Evolutionary conservation across 1,284 basidiomycete genomes (phyloP), one percentile per base, ranked within the genome.

Genomic region (Xerocomus nothofagi): DNA sequence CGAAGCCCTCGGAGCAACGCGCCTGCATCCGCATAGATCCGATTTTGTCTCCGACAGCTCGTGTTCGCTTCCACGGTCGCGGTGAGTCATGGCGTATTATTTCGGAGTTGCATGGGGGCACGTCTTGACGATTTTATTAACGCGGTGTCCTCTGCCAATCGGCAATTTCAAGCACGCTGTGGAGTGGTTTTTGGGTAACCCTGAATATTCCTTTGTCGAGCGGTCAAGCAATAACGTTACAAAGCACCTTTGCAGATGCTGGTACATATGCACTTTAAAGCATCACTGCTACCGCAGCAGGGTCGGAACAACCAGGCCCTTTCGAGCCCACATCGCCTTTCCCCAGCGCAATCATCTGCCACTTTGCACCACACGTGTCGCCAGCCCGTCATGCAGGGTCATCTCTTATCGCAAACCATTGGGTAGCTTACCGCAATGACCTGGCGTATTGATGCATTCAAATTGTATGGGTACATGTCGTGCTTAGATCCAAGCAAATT

Each of bases 401-500:
- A 11, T 7, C 18, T 17, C 26, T 31, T 18, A 17, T 43, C 38
- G n/a, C 37, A 39, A 30, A 15, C 34, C 12, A 2, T 27, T 15
- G 20, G 18, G 17, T 46, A 37, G 44, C 20, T 39, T 34, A 23
- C 34, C 18, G 21, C 34, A 23, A 49, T 46, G 50, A 41, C 24
- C 21, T 42, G 37, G 39, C 29, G 34, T 50, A 23, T 38, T 26
- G 33, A 37, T 42, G 31, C 15, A 39, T 51, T 51, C 49, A 31
- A 48, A 41, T 37, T 36, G 17, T 44, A 37, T 55, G 33, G 36
- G 42, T 56, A 63, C 53, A 57, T 44, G 38, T 27, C 14, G 20
- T 47, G 46, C 30, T 24, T 63, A 63, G 46, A 61, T 65, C 50
- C 45, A 38, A 63, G 59, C 57, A 62, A 43, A 39, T 38, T 46